phyloP scores from a whole-genome alignment of 495 filamentous ascomycete genomes.

The Penicillium paxilli region DNA sequence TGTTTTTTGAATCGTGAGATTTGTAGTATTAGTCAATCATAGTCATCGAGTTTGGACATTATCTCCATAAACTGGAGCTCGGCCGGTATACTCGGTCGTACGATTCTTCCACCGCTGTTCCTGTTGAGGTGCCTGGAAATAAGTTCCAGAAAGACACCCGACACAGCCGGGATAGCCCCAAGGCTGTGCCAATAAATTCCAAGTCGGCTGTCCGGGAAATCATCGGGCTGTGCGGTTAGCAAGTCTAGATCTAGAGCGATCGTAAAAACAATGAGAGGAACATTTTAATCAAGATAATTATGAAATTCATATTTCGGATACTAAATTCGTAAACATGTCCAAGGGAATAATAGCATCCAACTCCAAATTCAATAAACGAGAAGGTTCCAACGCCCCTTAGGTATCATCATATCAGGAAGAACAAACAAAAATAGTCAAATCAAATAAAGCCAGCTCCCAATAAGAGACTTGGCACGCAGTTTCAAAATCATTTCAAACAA shows the following conservation, averaged over 20 bases:
- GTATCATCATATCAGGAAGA: slow-evolving; percentile 14
- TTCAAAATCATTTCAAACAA: not conserved
- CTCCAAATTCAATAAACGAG: not conserved
- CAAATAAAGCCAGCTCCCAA: not conserved
- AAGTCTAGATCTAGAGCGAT: too few species aligned
- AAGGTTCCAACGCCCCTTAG: slow-evolving; percentile 5
- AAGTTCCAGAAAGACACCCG: too few species aligned
- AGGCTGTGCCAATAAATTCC: too few species aligned
- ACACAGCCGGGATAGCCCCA: too few species aligned
- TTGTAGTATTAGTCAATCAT: too few species aligned
- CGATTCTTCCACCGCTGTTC: too few species aligned
- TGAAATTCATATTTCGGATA: not conserved
- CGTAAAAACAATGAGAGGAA: not conserved
- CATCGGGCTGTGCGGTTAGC: too few species aligned
- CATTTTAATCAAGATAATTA: not conserved
- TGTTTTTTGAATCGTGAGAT: not conserved
- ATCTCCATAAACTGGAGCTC: too few species aligned
- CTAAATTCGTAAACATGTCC: not conserved
- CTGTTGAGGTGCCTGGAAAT: too few species aligned
- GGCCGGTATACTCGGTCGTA: too few species aligned
- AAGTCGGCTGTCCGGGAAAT: too few species aligned
- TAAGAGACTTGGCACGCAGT: not conserved
- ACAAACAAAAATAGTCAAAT: not conserved
- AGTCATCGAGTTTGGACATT: too few species aligned
- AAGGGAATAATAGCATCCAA: not conserved